Base-by-base conservation (phyloP, 1,139 yeast species). In the Pichia sp. region DNA sequence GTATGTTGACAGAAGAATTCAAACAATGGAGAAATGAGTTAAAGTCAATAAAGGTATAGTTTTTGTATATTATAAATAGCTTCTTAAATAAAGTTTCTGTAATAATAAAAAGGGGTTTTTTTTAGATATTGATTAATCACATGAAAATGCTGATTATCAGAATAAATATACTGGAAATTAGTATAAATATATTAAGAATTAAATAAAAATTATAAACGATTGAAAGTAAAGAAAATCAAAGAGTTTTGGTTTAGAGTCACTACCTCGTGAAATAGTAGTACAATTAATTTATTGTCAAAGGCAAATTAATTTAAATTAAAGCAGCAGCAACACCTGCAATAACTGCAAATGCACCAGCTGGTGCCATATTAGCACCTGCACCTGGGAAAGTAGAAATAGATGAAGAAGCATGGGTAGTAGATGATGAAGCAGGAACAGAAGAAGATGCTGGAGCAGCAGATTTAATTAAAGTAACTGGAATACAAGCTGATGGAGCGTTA, bases 21-120 rank as follows among this genome's bases (percentile, higher is more conserved):
- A 74, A 68, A 49, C 64, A 69, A 10, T 84, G 94, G 94, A 70
- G 94, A 57, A 28, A 36, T 10, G 53, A 57, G 37, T 46, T 59
- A 30, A 40, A 40, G 12, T 10, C 16, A 7, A 32, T 30, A 7
- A 24, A 32, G n/a, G 26, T 30, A 23, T 43, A 36, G 25, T 28
- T 25, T 25, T 23, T 43, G n/a, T n/a, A n/a, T n/a, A n/a, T n/a
- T n/a, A n/a, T n/a, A n/a, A n/a, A n/a, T n/a, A n/a, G n/a, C n/a
- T n/a, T n/a, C n/a, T n/a, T n/a, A n/a, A n/a, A n/a, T n/a, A n/a
- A n/a, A n/a, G n/a, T n/a, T n/a, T n/a, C n/a, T n/a, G n/a, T n/a
- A n/a, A n/a, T n/a, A n/a, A n/a, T n/a, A n/a, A n/a, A n/a, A n/a
- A n/a, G n/a, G n/a, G n/a, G n/a, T n/a, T n/a, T n/a, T n/a, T n/a